Evolutionary conservation across 805 yeast genomes (phyloP), one percentile per base, ranked within the genome.

Genomic region (Cyberlindnera maritima): DNA sequence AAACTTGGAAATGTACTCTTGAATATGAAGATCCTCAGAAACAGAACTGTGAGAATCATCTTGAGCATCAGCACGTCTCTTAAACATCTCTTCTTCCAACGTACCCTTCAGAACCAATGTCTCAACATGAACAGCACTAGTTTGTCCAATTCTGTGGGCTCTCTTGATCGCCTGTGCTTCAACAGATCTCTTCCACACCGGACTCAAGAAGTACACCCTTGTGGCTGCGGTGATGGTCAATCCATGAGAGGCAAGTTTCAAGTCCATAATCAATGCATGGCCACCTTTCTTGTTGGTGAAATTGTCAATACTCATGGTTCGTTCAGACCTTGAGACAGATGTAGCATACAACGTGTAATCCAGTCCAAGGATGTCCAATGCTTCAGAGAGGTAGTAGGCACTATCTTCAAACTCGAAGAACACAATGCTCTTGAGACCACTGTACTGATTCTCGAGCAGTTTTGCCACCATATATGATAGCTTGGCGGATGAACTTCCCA

Each of bases 161-260:
- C 91, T 75, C 53, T 85, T 83, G 40, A 84, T 81, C 1, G 89
- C 89, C 56, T 84, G 90, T 0, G 89, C 89, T 59, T 84, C 90
- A 17, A 79, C 69, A 0, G 85, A 75, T 46, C 80, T 71, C 52
- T 74, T 78, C 90, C 89, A 84, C 2, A 84, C 83, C 1, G 89
- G 89, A 53, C 76, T 81, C n/a, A 83, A 68, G 59, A 84, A 83
- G 57, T 81, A 84, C 2, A 84, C 86, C 44, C 80, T 69, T 0
- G 88, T 81, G 3, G 90, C 90, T 0, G 82, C 72, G 17, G 80
- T 76, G 8, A 84, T 81, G 0, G 86, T 83, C 36, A 84, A 61
- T 0, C 90, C 90, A 64, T 82, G 88, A 0, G 90, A 71, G 0
- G 90, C 86, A 42, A 84, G 59, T 52, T 76, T 74, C 41, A 84